Evolutionary conservation across 768 basidiomycete species (phyloP).

Genomic region (Kwoniella mangroviensis): DNA sequence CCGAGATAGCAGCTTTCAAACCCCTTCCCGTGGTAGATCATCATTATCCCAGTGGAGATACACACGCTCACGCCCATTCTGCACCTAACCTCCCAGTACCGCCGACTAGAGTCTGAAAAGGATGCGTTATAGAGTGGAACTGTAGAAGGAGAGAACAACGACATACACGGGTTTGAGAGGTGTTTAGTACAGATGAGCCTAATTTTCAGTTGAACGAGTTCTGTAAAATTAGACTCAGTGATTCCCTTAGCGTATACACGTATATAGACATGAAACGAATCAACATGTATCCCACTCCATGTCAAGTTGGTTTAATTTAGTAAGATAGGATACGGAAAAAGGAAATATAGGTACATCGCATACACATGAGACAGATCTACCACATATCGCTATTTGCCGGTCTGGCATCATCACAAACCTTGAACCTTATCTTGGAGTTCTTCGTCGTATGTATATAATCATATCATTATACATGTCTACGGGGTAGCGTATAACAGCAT

Average conservation of each 20-base stretch:
- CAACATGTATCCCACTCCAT: not conserved
- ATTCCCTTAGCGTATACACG: not conserved
- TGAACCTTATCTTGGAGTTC: no score
- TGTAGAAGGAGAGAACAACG: no score
- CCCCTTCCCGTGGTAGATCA: slow-evolving; percentile 19
- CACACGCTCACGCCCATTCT: slow-evolving; percentile 9
- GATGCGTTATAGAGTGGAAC: not conserved
- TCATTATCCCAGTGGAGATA: not conserved
- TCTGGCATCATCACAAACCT: no score
- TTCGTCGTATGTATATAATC: no score
- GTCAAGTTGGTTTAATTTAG: not conserved
- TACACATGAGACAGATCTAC: not conserved
- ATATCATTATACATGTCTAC: no score
- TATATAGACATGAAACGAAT: not conserved
- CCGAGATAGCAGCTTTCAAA: slow-evolving; percentile 31
- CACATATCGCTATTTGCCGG: not conserved
- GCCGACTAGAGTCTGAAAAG: not conserved
- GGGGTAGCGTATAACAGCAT: no score
- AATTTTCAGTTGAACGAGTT: not conserved
- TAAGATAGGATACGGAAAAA: not conserved
- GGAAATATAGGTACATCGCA: not conserved
- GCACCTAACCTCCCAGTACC: slow-evolving; percentile 13
- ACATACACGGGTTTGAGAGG: no score
- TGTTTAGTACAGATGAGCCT: no score
- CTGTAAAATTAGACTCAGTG: not conserved